Conservation (phyloP, 2,329 filamentous ascomycete species). For the Arthrobotrys conoides region DNA sequence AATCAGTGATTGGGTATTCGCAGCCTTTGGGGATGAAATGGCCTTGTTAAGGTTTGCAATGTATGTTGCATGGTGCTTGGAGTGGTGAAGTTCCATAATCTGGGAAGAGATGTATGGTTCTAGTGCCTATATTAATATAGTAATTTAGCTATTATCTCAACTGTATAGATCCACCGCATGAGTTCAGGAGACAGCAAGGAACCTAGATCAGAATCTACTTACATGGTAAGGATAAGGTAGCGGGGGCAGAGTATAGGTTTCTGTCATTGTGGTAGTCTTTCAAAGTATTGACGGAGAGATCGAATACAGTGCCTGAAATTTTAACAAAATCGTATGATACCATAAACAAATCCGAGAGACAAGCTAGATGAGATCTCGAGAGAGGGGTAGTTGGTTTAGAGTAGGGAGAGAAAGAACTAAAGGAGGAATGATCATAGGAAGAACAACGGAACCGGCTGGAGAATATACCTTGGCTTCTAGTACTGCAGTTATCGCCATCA, state of each 20-base stretch:
- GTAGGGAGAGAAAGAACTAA: too few species aligned
- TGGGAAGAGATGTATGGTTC: constrained; percentile 81
- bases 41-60: constrained; percentile 81
- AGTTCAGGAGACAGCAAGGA: too few species aligned
- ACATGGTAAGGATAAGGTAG: constrained; percentile 81
- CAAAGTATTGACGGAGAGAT: not conserved
- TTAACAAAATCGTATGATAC: not conserved
- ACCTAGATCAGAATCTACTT: too few species aligned
- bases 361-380: too few species aligned
- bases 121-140: constrained; percentile 71
- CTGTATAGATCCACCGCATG: too few species aligned
- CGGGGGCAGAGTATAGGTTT: constrained; percentile 74
- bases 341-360: too few species aligned
- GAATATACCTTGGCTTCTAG: not conserved
- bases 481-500: not conserved
- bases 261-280: constrained; percentile 24
- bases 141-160: not conserved
- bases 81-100: constrained; percentile 86
- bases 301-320: not conserved
- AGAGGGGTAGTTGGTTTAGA: too few species aligned
- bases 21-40: constrained; percentile 67
- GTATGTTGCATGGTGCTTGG: constrained; percentile 84
- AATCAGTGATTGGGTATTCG: constrained; percentile 68
- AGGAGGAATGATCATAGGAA: too few species aligned
- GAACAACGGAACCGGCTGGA: too few species aligned